Base-by-base conservation (phyloP, 176 grass and related monocot genomes). In the Aegilops speltoides region DNA sequence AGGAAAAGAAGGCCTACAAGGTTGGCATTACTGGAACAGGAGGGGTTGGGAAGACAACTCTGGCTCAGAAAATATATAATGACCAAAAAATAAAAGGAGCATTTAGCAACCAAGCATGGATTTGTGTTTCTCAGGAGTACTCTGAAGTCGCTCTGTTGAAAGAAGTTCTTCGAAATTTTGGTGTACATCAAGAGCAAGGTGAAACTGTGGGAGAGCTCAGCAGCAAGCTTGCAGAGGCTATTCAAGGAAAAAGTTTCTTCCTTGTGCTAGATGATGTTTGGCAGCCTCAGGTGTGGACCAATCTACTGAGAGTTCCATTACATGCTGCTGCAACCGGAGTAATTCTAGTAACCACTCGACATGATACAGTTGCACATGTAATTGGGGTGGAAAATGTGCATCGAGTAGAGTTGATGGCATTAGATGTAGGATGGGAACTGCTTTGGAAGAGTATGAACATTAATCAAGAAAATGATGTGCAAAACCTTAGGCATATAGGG, bases 191-290 rank as follows among this genome's bases (percentile, higher is more conserved):
- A 1, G 43, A 50, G 8, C 22, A 64, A n/a, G 80, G 16, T 46
- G 75, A 87, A 87, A 75, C 57, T 6, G 22, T 81, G 8, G 32
- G 7, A 40, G 87, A 89, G 23, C 80, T 89, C 31, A 34, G n/a
- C 4, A 24, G 14, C 3, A 78, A 86, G 22, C 75, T 92, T 34
- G 15, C 22, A 20, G 14, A 1, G 6, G 3, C 3, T 15, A 20
- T 92, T 54, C 3, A 8, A 32, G 83, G 59, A 0, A 89, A 67
- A 64, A 81, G 73, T 23, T 68, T 91, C 22, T 80, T 88, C 4
- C 59, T 92, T 20, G 82, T 88, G 29, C 46, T 92, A 29, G 83
- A 89, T 89, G 87, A 92, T 81, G 32, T 92, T 12, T 92, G 91
- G 91, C 32, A 64, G 64, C 65, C 56, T 16, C 22, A 89, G 0